phyloP scores from a whole-genome alignment of 1,139 yeast genomes.

The Candida labiduridarum region DNA sequence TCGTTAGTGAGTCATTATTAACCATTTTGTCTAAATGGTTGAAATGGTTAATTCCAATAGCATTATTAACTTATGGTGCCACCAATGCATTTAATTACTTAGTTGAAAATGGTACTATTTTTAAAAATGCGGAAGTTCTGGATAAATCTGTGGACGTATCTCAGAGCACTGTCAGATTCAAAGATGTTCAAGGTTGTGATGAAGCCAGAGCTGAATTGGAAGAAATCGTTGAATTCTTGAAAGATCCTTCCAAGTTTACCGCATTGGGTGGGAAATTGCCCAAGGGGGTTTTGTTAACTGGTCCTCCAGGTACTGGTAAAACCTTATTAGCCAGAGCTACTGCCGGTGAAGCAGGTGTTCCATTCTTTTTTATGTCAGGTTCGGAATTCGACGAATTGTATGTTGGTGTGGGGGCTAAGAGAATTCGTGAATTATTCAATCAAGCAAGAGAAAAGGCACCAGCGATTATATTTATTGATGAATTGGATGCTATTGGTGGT shows the following conservation, averaged over 20 bases:
- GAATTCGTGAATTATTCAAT: slow-evolving; percentile 89
- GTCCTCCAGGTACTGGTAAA: slow-evolving; percentile 99
- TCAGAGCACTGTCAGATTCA: slow-evolving; percentile 84
- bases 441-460: slow-evolving; percentile 97
- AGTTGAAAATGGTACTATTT: slow-evolving; percentile 81
- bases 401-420: slow-evolving; percentile 98
- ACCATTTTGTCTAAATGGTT: slow-evolving; percentile 83
- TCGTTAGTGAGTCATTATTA: slow-evolving; percentile 81
- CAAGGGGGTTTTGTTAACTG: slow-evolving; percentile 93
- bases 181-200: slow-evolving; percentile 96
- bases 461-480: slow-evolving; percentile 91
- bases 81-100: slow-evolving; percentile 75
- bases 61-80: slow-evolving; percentile 70
- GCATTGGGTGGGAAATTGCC: slow-evolving; percentile 97
- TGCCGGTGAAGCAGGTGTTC: slow-evolving; percentile 99
- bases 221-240: slow-evolving; percentile 94
- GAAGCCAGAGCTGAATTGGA: slow-evolving; percentile 97
- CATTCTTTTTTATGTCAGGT: slow-evolving; percentile 97
- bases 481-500: slow-evolving; percentile 95
- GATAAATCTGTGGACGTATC: slow-evolving; percentile 83
- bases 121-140: slow-evolving; percentile 73
- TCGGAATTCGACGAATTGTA: slow-evolving; percentile 97
- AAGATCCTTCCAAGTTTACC: slow-evolving; percentile 94
- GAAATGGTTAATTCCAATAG: slow-evolving; percentile 85
- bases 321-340: slow-evolving; percentile 96